phyloP scores from a whole-genome alignment of 2,329 filamentous ascomycete species.

The Calonectria pauciramosa region DNA sequence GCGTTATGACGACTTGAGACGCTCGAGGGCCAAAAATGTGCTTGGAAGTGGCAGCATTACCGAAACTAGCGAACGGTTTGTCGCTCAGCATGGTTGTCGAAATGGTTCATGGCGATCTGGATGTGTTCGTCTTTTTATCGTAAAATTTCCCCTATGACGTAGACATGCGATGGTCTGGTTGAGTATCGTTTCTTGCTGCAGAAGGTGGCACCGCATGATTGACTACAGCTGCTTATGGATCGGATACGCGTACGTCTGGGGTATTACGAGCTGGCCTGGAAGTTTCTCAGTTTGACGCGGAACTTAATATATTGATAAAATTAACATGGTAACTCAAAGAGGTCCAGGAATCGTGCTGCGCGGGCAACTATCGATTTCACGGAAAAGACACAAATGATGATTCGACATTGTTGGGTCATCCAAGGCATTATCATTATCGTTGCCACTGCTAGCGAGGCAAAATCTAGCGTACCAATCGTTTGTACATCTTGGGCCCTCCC shows the following conservation, averaged over 20 bases:
- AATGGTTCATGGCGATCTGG: background rate
- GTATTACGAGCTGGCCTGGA: no score
- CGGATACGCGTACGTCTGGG: slow-evolving; percentile 6
- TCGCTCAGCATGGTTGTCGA: background rate
- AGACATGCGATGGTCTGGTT: slow-evolving; percentile 22
- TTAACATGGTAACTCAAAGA: background rate
- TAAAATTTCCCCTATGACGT: slow-evolving; percentile 24
- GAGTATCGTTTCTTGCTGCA: slow-evolving; percentile 23
- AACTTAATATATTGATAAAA: background rate
- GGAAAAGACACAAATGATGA: slow-evolving; percentile 2
- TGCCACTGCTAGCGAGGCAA: slow-evolving; percentile 27
- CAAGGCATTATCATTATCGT: slow-evolving; percentile 47
- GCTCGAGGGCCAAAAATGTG: background rate
- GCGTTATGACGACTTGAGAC: slow-evolving; percentile 11
- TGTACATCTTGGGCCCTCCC: slow-evolving; percentile 40
- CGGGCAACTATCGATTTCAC: no score
- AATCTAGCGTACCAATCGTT: slow-evolving; percentile 34
- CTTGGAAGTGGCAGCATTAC: background rate
- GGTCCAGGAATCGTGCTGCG: no score
- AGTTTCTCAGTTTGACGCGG: background rate
- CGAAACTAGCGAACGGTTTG: background rate
- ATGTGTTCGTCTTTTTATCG: slow-evolving; percentile 22
- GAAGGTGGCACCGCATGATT: slow-evolving; percentile 31
- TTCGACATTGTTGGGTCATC: slow-evolving; percentile 30
- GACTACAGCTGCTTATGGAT: background rate